Evolutionary conservation across 805 yeast genomes (phyloP).

Genomic region (Saturnispora ahearnii): DNA sequence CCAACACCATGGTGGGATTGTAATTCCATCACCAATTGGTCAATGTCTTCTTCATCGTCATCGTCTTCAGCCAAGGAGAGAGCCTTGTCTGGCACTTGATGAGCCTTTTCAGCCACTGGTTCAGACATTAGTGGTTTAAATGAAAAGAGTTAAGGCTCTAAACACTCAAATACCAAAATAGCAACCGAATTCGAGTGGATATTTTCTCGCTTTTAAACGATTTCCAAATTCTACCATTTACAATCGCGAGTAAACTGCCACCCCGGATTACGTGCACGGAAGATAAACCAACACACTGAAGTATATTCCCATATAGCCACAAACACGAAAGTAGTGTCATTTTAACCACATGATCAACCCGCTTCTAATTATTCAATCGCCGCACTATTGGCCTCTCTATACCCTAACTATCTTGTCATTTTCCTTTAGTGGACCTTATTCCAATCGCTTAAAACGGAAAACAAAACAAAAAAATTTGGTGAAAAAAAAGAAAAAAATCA

Average conservation of each 20-base stretch:
- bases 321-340: neutral
- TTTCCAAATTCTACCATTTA: neutral
- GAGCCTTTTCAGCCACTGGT: slow-evolving; percentile 10
- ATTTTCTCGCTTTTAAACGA: slow-evolving; percentile 1
- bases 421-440: neutral
- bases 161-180: neutral
- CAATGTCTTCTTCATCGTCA: slow-evolving; percentile 46
- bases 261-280: slow-evolving; percentile 2
- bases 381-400: neutral
- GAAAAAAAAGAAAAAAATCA: neutral
- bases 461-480: neutral
- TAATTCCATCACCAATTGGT: slow-evolving; percentile 67
- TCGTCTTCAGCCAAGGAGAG: slow-evolving; percentile 33
- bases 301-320: neutral
- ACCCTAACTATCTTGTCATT: neutral
- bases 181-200: neutral
- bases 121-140: slow-evolving; percentile 9
- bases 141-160: neutral
- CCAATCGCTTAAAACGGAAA: slow-evolving; percentile 1
- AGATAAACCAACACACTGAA: neutral
- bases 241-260: slow-evolving; percentile 1
- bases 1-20: slow-evolving; percentile 56
- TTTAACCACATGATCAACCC: neutral
- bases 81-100: slow-evolving; percentile 35
- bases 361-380: neutral